Evolutionary conservation across 2,329 filamentous ascomycete genomes (phyloP).

Genomic region (Epicoccum sorghinum): DNA sequence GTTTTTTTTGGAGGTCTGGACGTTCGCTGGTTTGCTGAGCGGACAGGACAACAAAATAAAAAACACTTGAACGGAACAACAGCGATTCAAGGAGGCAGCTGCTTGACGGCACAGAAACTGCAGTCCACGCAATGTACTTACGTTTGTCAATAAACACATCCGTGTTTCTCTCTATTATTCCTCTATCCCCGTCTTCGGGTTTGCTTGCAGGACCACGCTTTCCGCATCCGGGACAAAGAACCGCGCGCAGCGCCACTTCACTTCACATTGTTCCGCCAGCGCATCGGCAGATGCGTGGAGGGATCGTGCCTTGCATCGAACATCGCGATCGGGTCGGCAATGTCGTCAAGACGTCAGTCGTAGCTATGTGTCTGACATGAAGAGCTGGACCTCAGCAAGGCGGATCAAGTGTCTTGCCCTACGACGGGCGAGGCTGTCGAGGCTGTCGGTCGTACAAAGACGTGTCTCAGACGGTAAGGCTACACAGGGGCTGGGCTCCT

Average conservation of each 20-base stretch:
- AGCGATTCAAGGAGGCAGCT: too few relatives aligned
- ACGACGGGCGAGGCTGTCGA: conserved; percentile 11
- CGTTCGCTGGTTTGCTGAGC: too few relatives aligned
- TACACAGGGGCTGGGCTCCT: background rate
- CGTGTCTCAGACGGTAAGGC: background rate
- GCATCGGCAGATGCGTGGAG: background rate
- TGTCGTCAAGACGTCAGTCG: too few relatives aligned
- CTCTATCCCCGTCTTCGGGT: background rate
- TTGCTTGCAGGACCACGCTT: conserved; percentile 8
- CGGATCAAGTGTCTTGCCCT: conserved; percentile 14
- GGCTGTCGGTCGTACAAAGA: conserved; percentile 5
- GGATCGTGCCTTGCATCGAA: too few relatives aligned
- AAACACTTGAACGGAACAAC: too few relatives aligned
- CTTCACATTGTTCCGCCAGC: background rate
- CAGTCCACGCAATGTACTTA: background rate
- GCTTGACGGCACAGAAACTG: background rate
- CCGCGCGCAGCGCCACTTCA: background rate
- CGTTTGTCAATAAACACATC: background rate
- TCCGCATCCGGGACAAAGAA: conserved; percentile 30
- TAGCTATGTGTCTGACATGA: too few relatives aligned
- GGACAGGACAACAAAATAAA: too few relatives aligned
- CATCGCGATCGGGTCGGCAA: too few relatives aligned
- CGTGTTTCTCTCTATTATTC: background rate
- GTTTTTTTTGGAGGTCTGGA: too few relatives aligned
- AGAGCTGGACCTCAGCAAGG: background rate